These are phyloP conservation scores for Sungouiozyma intestinalis DNA, from an alignment of 805 yeast species.

Conservation along the genomic window DNA sequence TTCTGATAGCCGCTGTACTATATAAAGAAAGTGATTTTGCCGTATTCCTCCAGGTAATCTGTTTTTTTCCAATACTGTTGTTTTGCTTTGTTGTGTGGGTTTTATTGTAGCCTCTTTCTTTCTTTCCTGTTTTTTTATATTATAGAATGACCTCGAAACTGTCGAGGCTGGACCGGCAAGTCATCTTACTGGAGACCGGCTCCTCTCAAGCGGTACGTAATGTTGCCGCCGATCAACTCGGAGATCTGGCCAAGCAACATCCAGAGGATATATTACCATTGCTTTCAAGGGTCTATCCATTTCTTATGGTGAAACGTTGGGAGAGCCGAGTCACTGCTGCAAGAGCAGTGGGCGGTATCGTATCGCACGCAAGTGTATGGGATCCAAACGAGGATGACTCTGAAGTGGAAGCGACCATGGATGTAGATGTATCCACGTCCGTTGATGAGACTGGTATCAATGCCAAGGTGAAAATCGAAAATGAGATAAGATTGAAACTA, in stretches of 20 bases:
- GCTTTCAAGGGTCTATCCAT: slow-evolving; percentile 85
- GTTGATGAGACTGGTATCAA: slow-evolving; percentile 16
- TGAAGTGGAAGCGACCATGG: slow-evolving; percentile 32
- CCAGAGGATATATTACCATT: slow-evolving; percentile 84
- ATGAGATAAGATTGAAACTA: slow-evolving; percentile 24
- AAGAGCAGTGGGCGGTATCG: slow-evolving; percentile 87
- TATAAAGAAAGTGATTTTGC: not conserved
- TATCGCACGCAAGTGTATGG: slow-evolving; percentile 69
- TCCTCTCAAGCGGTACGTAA: slow-evolving; percentile 87
- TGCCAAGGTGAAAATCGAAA: slow-evolving; percentile 27
- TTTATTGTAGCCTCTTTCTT: no score
- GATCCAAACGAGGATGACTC: slow-evolving; percentile 53
- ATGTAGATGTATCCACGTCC: slow-evolving; percentile 58
- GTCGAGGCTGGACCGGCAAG: slow-evolving; percentile 37
- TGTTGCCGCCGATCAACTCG: slow-evolving; percentile 94
- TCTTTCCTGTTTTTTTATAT: not conserved
- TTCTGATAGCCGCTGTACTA: not conserved
- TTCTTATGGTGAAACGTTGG: slow-evolving; percentile 75
- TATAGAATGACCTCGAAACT: slow-evolving; percentile 27
- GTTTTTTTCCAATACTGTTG: no score
- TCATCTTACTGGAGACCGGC: slow-evolving; percentile 70
- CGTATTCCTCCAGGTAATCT: not conserved
- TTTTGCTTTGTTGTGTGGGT: not conserved
- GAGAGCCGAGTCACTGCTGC: slow-evolving; percentile 95
- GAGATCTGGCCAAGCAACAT: slow-evolving; percentile 87